Base-by-base conservation (phyloP, 2,329 filamentous ascomycete species). In the Colletotrichum noveboracense region DNA sequence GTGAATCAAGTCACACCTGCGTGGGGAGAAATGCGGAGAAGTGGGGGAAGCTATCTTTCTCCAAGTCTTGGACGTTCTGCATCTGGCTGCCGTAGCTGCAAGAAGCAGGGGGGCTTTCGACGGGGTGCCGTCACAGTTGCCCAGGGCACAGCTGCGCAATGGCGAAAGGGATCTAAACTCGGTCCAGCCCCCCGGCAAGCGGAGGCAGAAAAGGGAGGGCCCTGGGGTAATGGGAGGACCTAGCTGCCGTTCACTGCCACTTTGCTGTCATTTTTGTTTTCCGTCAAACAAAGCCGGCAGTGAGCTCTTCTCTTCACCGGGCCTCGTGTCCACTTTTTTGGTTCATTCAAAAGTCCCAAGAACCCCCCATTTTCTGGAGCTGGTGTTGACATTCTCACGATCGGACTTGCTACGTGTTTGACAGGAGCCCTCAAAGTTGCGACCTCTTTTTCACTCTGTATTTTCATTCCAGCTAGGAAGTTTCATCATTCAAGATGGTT, bases 401-500 rank as follows among this genome's bases (percentile, higher is more conserved):
- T 18, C 48, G 14, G 38, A 48, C 66, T 18, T 62, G 55, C 38
- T 34, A 30, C 48, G 52, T 48, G 52, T 64, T 24, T 64, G 12
- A 14, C 48, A 36, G 62, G 62, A 67, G 55, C 56, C 14, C 8
- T 7, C 38, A 30, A 65, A 30, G 32, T 21, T n/a, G 43, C 32
- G 16, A 58, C 66, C 9, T 30, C 6, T 12, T 32, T 24, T 12
- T 16, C 64, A 48, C 43, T 14, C 26, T 26, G 7, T 14, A 6
- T n/a, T 4, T 13, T 24, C 28, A 10, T 52, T 52, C 34, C 21
- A 12, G 30, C 32, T 13, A 36, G 32, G 34, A 16, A 32, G 6
- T 16, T 7, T 21, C 43, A 26, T 68, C 56, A 21, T 21, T 58
- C 70, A 75, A 48, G 30, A 90, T 89, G 88, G 87, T 89, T 65